These are phyloP conservation scores for Entomortierella beljakovae DNA, from an alignment of 192 early-diverging fungal genomes.

Conservation along the genomic window DNA sequence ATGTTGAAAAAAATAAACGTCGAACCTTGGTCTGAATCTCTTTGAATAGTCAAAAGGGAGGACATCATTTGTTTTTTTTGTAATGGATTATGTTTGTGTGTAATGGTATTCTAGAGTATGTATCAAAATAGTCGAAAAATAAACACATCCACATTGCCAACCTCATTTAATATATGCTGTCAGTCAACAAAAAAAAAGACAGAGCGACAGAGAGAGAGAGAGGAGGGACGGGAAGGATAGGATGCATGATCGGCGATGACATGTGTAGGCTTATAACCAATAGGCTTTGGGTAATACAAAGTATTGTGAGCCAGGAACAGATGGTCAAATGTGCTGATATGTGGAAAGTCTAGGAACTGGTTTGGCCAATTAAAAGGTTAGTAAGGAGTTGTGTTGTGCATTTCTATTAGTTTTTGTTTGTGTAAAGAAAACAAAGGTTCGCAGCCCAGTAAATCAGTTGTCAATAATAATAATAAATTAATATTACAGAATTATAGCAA, in stretches of 20 bases:
- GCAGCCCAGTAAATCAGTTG: constrained; percentile 8
- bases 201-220: no score
- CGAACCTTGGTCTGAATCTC: no score
- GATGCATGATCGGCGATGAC: not conserved
- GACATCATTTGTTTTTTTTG: no score
- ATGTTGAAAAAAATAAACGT: no score
- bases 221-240: not conserved
- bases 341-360: constrained; percentile 20
- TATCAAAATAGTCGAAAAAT: no score
- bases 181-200: no score
- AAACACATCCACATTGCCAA: no score
- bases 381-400: constrained; percentile 1
- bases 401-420: not conserved
- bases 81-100: no score
- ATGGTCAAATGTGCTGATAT: not conserved
- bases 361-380: constrained; percentile 4
- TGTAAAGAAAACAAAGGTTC: not conserved
- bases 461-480: not conserved
- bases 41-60: no score
- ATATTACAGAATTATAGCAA: not conserved
- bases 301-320: constrained; percentile 5
- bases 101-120: no score
- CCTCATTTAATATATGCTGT: no score
- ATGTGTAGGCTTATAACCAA: not conserved
- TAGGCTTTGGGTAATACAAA: not conserved